Evolutionary conservation across 176 grass and related monocot genomes (phyloP).

Genomic region (Oryza rufipogon): DNA sequence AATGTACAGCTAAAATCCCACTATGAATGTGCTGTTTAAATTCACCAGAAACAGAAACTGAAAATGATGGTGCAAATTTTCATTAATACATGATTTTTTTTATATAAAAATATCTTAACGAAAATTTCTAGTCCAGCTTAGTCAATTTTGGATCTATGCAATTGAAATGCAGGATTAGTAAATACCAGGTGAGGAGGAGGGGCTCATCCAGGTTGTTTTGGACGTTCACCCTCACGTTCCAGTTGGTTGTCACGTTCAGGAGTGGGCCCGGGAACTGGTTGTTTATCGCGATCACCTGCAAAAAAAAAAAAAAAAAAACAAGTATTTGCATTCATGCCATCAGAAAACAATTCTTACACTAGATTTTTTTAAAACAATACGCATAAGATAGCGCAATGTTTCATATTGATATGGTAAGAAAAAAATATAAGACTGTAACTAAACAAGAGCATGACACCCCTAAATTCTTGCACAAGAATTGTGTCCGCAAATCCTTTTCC

Average conservation of each 20-base stretch:
- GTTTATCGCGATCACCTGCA: slow-evolving; percentile 76
- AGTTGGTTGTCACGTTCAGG: slow-evolving; percentile 84
- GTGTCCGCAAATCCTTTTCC: background rate
- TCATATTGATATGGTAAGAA: too few relatives aligned
- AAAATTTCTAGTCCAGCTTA: background rate
- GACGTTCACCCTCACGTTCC: slow-evolving; percentile 76
- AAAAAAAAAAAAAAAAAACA: background rate
- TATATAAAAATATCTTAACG: background rate
- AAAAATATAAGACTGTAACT: too few relatives aligned
- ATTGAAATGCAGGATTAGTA: background rate
- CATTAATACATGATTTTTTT: background rate
- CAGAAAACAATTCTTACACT: background rate
- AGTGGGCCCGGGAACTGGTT: slow-evolving; percentile 77
- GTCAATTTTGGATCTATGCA: background rate
- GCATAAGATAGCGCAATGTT: too few relatives aligned
- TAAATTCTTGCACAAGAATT: too few relatives aligned
- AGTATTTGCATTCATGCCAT: background rate
- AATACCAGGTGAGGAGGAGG: slow-evolving; percentile 79
- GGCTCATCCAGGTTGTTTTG: slow-evolving; percentile 90
- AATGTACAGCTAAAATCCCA: slow-evolving; percentile 5
- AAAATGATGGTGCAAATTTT: background rate
- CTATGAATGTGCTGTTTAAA: background rate
- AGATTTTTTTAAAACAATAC: too few relatives aligned
- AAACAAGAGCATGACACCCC: too few relatives aligned
- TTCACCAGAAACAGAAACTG: slow-evolving; percentile 29